A percentile compares a stretch with the other conserved stretches of the same genome.
phyloP scores from a whole-genome alignment of 345 rosid genomes.

The Psidium friedrichsthalianum region DNA sequence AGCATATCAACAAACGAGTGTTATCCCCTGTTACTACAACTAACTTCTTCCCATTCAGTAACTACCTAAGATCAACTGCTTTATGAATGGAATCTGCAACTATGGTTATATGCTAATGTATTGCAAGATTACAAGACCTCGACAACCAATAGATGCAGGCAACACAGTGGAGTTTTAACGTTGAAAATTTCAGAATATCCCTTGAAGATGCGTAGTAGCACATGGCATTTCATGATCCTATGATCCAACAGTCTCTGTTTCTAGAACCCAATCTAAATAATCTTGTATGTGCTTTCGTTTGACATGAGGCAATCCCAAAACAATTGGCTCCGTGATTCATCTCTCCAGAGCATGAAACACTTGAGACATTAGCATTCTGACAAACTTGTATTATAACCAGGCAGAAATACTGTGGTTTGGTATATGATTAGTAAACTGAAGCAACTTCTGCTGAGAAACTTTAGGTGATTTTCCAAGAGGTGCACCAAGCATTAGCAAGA shows the following conservation, averaged over 20 bases:
- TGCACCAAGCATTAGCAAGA: neutral
- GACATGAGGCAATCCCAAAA: neutral
- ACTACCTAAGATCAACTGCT: neutral
- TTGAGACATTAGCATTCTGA: neutral
- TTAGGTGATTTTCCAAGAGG: neutral
- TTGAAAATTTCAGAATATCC: neutral
- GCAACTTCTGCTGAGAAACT: neutral
- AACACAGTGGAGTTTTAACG: neutral
- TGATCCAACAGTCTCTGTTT: neutral
- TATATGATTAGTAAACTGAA: neutral
- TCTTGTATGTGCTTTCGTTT: neutral
- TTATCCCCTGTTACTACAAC: neutral
- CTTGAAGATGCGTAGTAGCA: neutral
- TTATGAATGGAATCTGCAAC: neutral
- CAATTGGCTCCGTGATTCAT: neutral
- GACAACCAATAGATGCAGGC: neutral
- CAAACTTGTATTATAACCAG: neutral
- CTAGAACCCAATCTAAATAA: neutral
- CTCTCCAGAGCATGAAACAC: neutral
- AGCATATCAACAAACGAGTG: neutral
- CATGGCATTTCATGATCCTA: neutral
- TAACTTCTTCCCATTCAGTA: neutral
- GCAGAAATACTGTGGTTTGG: neutral
- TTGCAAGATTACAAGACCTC: neutral
- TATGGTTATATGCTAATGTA: neutral